Conservation (phyloP, 352 stramenopile genomes). For the Globisporangium solare region DNA sequence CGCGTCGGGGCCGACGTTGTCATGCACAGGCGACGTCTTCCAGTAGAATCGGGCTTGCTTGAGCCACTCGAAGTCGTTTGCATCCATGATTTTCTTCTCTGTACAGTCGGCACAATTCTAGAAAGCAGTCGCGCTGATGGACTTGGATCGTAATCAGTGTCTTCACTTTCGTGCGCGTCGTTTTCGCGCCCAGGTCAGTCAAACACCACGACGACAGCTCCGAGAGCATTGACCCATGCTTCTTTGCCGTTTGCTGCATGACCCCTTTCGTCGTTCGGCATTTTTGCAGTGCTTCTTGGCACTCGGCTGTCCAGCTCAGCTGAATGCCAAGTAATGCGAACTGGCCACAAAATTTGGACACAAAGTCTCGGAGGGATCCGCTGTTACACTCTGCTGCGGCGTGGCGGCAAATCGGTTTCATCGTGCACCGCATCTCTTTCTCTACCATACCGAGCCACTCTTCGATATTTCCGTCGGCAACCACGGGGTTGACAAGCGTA, state of each 20-base stretch:
- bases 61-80: conserved; percentile 81
- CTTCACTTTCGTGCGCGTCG: conserved; percentile 91
- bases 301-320: conserved; percentile 71
- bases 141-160: conserved; percentile 93
- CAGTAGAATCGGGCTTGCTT: conserved; percentile 83
- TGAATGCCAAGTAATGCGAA: conserved; percentile 77
- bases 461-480: conserved; percentile 78
- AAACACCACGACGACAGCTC: conserved; percentile 91
- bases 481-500: conserved; percentile 40
- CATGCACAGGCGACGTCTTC: conserved; percentile 58
- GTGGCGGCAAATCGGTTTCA: conserved; percentile 62
- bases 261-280: conserved; percentile 81
- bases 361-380: conserved; percentile 56
- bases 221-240: conserved; percentile 71
- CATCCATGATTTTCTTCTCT: conserved; percentile 76
- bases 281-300: conserved; percentile 66
- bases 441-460: conserved; percentile 74
- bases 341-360: conserved; percentile 65
- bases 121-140: conserved; percentile 80
- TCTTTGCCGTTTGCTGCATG: conserved; percentile 82
- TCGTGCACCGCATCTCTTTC: conserved; percentile 60
- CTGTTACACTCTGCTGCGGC: conserved; percentile 46
- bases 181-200: conserved; percentile 85
- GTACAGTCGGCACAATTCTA: conserved; percentile 61
- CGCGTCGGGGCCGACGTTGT: conserved; percentile 85